phyloP scores from a whole-genome alignment of 306 rosid genomes.

The Lablab purpureus region DNA sequence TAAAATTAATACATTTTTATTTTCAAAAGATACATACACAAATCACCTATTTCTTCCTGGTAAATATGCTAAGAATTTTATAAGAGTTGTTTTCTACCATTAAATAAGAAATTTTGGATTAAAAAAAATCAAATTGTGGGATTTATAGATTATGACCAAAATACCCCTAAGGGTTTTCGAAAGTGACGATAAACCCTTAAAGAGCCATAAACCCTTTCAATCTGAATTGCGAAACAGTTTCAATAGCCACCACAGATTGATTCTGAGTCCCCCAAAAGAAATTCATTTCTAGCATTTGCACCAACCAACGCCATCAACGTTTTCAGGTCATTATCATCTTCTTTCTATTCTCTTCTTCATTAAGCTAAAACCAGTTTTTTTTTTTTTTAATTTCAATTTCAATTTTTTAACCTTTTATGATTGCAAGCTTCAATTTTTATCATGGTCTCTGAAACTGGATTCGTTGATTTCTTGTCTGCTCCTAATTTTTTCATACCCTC shows the following conservation, averaged over 20 bases:
- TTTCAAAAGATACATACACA: too few species aligned
- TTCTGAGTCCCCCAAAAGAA: not conserved
- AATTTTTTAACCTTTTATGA: not conserved
- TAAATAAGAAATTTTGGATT: too few species aligned
- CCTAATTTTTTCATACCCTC: too few species aligned
- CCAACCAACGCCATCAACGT: not conserved
- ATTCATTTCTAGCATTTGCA: not conserved
- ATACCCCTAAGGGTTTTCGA: too few species aligned
- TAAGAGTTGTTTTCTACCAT: too few species aligned
- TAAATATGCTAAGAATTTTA: too few species aligned
- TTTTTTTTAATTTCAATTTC: not conserved
- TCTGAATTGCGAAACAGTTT: not conserved
- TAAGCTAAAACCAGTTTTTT: not conserved
- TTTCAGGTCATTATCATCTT: conserved; percentile 22
- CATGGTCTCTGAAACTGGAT: not conserved
- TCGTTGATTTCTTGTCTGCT: conserved; percentile 21
- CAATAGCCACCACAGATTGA: not conserved
- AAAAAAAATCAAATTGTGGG: too few species aligned
- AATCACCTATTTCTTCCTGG: too few species aligned
- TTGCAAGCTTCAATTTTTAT: not conserved
- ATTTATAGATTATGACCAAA: too few species aligned
- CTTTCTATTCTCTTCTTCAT: not conserved
- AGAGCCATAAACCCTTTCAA: conserved; percentile 12
- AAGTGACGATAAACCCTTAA: not conserved
- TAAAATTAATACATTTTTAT: too few species aligned